Evolutionary conservation across 345 rosid species (phyloP), one percentile per base, ranked within the genome.

Genomic region (Cardamine chenopodiifolia): DNA sequence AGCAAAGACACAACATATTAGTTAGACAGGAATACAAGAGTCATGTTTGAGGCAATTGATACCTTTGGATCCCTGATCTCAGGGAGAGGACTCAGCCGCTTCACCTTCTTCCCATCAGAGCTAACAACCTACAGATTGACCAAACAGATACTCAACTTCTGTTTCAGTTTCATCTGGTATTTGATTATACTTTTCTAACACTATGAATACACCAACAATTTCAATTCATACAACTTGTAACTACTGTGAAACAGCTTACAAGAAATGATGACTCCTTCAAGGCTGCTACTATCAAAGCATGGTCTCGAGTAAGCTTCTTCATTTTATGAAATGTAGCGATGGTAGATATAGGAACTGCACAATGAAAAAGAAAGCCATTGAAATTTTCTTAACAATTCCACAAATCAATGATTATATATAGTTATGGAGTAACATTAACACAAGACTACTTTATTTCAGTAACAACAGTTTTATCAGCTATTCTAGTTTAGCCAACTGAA

Each of bases 61-160:
- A 94, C 98, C 97, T 91, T 88, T 44, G 85, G 83, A 81, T 91
- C 98, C 86, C 71, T 84, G 66, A 81, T 79, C 80, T 88, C 91
- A 52, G 86, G 71, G 37, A 79, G 71, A 18, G 85, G 88, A 68
- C 81, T 80, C 79, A 90, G 86, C 31, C 96, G 89, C 84, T 88
- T 94, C 82, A 91, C 90, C 84, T 79, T 94, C 86, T 89, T 94
- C 57, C 86, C 91, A 81, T 89, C 93, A 26, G 83, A 35, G 77
- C 89, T 89, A 47, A 94, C 85, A 75, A 84, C 86, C 98, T 93
- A 78, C 63, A 81, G 50, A 50, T 56, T 35, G 47, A 49, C 58
- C 54, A 72, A 11, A 57, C n/a, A 76, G 66, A 73, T 31, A 25
- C 37, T 68, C 18, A 81, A 70, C 25, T 71, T 74, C 6, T 22